Conservation (phyloP, 2,329 filamentous ascomycete species). For the Fusarium sp. region DNA sequence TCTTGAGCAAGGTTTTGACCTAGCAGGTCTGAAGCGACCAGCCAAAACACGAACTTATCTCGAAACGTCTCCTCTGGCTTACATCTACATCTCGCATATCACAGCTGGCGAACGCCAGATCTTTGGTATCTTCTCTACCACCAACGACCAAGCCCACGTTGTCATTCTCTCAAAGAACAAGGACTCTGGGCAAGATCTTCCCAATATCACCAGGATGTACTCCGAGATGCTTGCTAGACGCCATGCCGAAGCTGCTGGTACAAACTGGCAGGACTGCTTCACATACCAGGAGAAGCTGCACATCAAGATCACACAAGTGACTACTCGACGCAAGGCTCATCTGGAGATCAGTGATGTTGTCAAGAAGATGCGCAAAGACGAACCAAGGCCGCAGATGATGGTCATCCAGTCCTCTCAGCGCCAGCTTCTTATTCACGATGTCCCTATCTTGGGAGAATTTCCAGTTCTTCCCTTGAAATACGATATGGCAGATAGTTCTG, state of each 20-base stretch:
- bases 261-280: constrained; percentile 83
- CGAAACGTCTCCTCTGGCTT: constrained; percentile 78
- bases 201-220: constrained; percentile 92
- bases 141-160: constrained; percentile 82
- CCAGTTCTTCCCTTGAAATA: constrained; percentile 85
- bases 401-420: constrained; percentile 92
- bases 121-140: constrained; percentile 92
- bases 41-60: constrained; percentile 78
- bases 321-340: constrained; percentile 87
- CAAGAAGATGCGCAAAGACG: constrained; percentile 90
- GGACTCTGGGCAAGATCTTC: constrained; percentile 83
- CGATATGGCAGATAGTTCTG: constrained; percentile 84
- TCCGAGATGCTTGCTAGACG: constrained; percentile 77
- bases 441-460: constrained; percentile 85
- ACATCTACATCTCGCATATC: constrained; percentile 94
- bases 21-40: constrained; percentile 78
- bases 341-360: constrained; percentile 88
- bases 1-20: constrained; percentile 92
- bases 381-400: constrained; percentile 81
- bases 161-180: constrained; percentile 86
- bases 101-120: constrained; percentile 90
- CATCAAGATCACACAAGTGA: constrained; percentile 89
- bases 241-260: constrained; percentile 73
- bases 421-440: constrained; percentile 82
- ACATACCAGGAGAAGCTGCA: constrained; percentile 86